A percentile compares a stretch with the other conserved stretches of the same genome.
Evolutionary conservation across 352 stramenopile species (phyloP).

Genomic region (Globisporangium camurandrum): DNA sequence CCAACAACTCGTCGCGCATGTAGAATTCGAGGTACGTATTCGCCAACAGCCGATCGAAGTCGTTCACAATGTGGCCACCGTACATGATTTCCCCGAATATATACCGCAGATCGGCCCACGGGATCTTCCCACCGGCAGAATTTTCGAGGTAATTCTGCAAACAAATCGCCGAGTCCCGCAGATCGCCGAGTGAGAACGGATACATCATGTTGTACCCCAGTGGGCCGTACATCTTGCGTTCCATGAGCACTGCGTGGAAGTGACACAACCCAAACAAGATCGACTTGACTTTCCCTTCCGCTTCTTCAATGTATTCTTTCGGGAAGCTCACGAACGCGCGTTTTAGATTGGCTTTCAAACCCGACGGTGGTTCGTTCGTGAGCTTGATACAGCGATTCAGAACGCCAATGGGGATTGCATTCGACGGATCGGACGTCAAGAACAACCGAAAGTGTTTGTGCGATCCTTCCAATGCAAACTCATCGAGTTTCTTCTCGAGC

Average conservation of each 20-base stretch:
- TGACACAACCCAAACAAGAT: conserved; percentile 97
- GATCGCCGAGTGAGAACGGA: conserved; percentile 94
- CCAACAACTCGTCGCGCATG: conserved; percentile 96
- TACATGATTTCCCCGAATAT: conserved; percentile 98
- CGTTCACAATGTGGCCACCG: conserved; percentile 94
- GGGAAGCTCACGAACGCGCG: conserved; percentile 94
- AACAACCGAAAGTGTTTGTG: conserved; percentile 95
- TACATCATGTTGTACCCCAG: conserved; percentile 99
- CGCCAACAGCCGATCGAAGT: conserved; percentile 91
- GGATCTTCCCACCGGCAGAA: conserved; percentile 90
- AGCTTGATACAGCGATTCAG: conserved; percentile 96
- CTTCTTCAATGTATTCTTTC: conserved; percentile 95
- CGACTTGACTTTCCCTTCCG: conserved; percentile 93
- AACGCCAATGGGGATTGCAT: conserved; percentile 92
- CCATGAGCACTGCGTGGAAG: conserved; percentile 97
- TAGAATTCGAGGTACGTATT: conserved; percentile 98
- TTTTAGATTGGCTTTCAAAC: conserved; percentile 95
- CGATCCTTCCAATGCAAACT: conserved; percentile 90
- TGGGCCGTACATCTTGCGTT: conserved; percentile 96
- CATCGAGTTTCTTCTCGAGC: conserved; percentile 96
- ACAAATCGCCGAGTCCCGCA: conserved; percentile 92
- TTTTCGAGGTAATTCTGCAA: conserved; percentile 97
- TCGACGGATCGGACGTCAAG: conserved; percentile 91
- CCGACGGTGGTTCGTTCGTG: conserved; percentile 93
- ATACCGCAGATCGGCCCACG: conserved; percentile 95